These are phyloP conservation scores for Hypoxylon lienhwacheense DNA, from an alignment of 495 filamentous ascomycete species.

Conservation along the genomic window DNA sequence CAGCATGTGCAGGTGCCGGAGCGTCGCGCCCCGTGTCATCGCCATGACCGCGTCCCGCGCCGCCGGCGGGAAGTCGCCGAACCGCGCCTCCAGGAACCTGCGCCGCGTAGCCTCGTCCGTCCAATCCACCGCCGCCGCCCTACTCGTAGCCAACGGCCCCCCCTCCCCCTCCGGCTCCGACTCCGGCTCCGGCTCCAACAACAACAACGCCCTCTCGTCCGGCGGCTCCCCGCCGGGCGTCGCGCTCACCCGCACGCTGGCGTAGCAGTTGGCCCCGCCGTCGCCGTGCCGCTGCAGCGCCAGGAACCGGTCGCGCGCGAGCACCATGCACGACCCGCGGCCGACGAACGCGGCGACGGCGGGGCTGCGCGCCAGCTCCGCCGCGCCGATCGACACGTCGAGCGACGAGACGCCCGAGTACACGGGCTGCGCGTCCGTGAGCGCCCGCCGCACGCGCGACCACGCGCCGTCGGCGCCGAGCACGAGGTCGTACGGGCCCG, in stretches of 20 bases:
- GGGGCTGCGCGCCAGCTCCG: slow-evolving; percentile 35
- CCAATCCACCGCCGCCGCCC: slow-evolving; percentile 39
- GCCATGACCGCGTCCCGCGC: slow-evolving; percentile 14
- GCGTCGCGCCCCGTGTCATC: slow-evolving; percentile 16
- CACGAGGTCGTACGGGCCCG: slow-evolving; percentile 53
- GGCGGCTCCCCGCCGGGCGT: slow-evolving; percentile 11
- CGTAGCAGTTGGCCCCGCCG: slow-evolving; percentile 47
- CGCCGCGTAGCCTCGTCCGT: slow-evolving; percentile 34
- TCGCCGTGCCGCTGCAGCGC: slow-evolving; percentile 49
- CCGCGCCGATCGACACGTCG: slow-evolving; percentile 41
- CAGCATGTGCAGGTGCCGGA: slow-evolving; percentile 52
- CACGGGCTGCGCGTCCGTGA: slow-evolving; percentile 51
- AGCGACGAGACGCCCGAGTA: slow-evolving; percentile 53
- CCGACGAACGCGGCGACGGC: slow-evolving; percentile 45
- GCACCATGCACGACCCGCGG: slow-evolving; percentile 48
- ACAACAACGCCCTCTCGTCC: slow-evolving; percentile 30
- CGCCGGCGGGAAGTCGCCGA: slow-evolving; percentile 47
- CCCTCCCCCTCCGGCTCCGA: too few relatives aligned
- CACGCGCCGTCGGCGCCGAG: slow-evolving; percentile 67
- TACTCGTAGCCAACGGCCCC: too few relatives aligned
- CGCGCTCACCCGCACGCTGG: slow-evolving; percentile 39
- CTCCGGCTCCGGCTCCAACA: slow-evolving; percentile 30
- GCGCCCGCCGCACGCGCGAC: slow-evolving; percentile 52
- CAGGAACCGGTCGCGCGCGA: slow-evolving; percentile 45
- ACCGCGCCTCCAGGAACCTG: slow-evolving; percentile 40